phyloP scores from a whole-genome alignment of 805 yeast species.

The Clavispora fructus region DNA sequence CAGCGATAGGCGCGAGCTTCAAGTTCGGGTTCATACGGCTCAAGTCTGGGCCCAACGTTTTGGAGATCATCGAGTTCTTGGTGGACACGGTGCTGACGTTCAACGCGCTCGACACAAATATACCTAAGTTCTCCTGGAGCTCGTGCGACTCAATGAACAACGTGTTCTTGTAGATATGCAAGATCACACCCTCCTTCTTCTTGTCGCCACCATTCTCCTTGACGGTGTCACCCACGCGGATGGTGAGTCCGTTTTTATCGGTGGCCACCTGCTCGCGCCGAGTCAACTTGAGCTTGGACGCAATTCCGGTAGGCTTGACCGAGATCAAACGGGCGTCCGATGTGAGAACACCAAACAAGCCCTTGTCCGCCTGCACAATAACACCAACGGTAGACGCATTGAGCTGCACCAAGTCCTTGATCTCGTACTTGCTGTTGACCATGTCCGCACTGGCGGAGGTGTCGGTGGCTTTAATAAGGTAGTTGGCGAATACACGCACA shows the following conservation, averaged over 20 bases:
- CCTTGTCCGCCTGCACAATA: slow-evolving; percentile 85
- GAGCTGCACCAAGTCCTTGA: slow-evolving; percentile 85
- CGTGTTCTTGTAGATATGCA: slow-evolving; percentile 77
- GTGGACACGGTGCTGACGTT: slow-evolving; percentile 81
- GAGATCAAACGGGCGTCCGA: slow-evolving; percentile 74
- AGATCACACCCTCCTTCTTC: slow-evolving; percentile 78
- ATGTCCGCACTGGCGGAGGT: slow-evolving; percentile 52
- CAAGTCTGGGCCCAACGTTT: slow-evolving; percentile 58
- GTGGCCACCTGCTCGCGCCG: slow-evolving; percentile 77
- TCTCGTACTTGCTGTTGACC: slow-evolving; percentile 73
- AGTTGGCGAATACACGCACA: slow-evolving; percentile 88
- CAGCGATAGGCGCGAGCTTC: slow-evolving; percentile 40
- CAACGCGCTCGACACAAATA: slow-evolving; percentile 72
- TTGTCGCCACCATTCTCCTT: slow-evolving; percentile 71
- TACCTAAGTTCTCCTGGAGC: slow-evolving; percentile 81
- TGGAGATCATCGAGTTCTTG: slow-evolving; percentile 64
- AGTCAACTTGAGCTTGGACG: slow-evolving; percentile 62
- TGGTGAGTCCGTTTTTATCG: slow-evolving; percentile 78
- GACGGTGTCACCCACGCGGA: slow-evolving; percentile 89
- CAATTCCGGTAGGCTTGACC: slow-evolving; percentile 76
- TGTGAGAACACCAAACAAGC: slow-evolving; percentile 70
- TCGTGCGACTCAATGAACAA: slow-evolving; percentile 79
- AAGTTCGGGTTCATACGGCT: slow-evolving; percentile 82
- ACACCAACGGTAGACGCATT: slow-evolving; percentile 86
- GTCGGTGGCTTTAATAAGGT: slow-evolving; percentile 87